Percentiles rank a stretch among this genome's conserved stretches.
These are phyloP conservation scores for Alternaria burnsii DNA, from an alignment of 2,329 filamentous ascomycete species.

Conservation along the genomic window DNA sequence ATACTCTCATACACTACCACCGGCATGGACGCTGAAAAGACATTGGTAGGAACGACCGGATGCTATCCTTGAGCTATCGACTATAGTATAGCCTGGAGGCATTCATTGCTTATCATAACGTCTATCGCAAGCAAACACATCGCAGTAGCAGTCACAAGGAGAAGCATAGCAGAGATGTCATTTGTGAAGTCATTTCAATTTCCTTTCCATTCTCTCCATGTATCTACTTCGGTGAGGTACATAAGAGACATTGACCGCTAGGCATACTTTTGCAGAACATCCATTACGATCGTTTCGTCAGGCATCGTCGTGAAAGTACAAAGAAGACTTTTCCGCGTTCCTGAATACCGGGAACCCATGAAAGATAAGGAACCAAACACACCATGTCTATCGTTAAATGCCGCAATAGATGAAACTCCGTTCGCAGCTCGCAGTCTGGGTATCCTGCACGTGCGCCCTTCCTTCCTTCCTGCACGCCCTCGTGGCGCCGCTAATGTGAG, in stretches of 20 bases:
- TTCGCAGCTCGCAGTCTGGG: conserved; percentile 41
- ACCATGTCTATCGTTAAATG: conserved; percentile 49
- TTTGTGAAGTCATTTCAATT: conserved; percentile 28
- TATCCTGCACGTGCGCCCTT: conserved; percentile 41
- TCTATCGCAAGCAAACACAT: not conserved
- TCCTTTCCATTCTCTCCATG: conserved; percentile 24
- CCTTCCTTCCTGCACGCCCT: conserved; percentile 27
- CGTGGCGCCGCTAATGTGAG: conserved; percentile 11
- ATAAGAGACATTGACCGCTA: conserved; percentile 32
- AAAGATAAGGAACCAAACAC: conserved; percentile 43
- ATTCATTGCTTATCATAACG: not conserved
- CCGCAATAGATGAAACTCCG: conserved; percentile 43
- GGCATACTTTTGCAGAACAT: conserved; percentile 35
- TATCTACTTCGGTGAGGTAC: conserved; percentile 27
- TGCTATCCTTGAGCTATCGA: no score
- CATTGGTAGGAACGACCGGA: fast-evolving
- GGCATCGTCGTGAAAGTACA: conserved; percentile 42
- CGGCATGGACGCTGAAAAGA: not conserved
- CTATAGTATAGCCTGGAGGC: not conserved
- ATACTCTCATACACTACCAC: no score
- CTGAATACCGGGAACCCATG: conserved; percentile 36
- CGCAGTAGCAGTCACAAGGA: not conserved
- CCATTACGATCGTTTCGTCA: conserved; percentile 38
- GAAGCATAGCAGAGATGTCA: not conserved
- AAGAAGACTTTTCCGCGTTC: conserved; percentile 37